Percentiles rank a stretch among this genome's conserved stretches.
Conservation (phyloP, 768 basidiomycete species). For the Suillus sp. region DNA sequence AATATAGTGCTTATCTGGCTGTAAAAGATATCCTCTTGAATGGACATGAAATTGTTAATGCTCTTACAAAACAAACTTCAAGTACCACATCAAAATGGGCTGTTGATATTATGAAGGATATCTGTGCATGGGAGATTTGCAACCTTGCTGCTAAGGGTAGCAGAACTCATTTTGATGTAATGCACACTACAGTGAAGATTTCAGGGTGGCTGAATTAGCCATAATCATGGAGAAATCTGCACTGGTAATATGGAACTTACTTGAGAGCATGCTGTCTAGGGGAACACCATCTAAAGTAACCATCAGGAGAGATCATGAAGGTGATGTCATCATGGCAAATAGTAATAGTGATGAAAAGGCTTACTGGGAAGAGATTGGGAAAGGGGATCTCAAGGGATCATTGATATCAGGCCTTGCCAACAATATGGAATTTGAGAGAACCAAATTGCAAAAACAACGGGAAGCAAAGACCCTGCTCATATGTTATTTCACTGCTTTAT, state of each 20-base stretch:
- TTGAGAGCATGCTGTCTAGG: not conserved
- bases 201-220: not conserved
- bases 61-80: not conserved
- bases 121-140: not conserved
- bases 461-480: not conserved
- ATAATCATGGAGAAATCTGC: not conserved
- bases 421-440: not conserved
- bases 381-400: slow-evolving; percentile 1
- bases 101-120: not conserved
- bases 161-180: not conserved
- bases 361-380: slow-evolving; percentile 3
- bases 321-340: not conserved
- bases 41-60: not conserved
- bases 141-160: not conserved
- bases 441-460: not conserved
- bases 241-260: not conserved
- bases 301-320: not conserved
- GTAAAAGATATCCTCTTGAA: not conserved
- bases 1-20: not conserved
- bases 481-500: not conserved
- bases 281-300: not conserved
- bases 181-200: not conserved
- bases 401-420: not conserved
- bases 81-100: not conserved
- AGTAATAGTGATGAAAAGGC: not conserved